Conservation (phyloP, 352 stramenopile genomes). For the Globisporangium camurandrum region DNA sequence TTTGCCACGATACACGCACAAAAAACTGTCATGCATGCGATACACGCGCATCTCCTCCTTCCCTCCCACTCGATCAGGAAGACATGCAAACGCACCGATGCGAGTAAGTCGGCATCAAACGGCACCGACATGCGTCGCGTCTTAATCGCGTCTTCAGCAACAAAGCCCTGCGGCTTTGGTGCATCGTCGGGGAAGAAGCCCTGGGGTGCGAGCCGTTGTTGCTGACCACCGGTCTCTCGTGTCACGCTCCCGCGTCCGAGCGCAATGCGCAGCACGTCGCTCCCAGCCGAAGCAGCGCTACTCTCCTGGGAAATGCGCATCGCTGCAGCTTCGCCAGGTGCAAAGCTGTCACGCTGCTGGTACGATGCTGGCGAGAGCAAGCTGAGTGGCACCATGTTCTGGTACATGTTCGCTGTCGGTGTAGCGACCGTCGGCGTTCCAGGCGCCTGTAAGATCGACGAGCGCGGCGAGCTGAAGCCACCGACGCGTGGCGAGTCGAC, state of each 20-base stretch:
- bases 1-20: no score
- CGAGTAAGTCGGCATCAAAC: not conserved
- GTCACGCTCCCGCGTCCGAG: constrained; percentile 66
- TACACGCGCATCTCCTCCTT: no score
- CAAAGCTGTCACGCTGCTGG: constrained; percentile 70
- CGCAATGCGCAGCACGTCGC: constrained; percentile 63
- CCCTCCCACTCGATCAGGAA: no score
- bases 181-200: constrained; percentile 23
- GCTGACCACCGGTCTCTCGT: constrained; percentile 42
- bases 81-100: no score
- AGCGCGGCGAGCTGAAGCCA: constrained; percentile 72
- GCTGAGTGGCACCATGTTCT: constrained; percentile 25
- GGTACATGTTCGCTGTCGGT: constrained; percentile 43
- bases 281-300: constrained; percentile 10
- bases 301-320: constrained; percentile 30
- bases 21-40: no score
- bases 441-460: constrained; percentile 56
- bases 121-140: constrained; percentile 11
- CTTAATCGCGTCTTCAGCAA: constrained; percentile 18
- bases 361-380: constrained; percentile 77
- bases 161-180: constrained; percentile 26
- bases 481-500: constrained; percentile 76
- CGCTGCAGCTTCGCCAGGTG: constrained; percentile 16
- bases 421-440: constrained; percentile 54
- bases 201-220: constrained; percentile 19